phyloP scores from a whole-genome alignment of 2,329 filamentous ascomycete species.

The Fusarium liriodendri region DNA sequence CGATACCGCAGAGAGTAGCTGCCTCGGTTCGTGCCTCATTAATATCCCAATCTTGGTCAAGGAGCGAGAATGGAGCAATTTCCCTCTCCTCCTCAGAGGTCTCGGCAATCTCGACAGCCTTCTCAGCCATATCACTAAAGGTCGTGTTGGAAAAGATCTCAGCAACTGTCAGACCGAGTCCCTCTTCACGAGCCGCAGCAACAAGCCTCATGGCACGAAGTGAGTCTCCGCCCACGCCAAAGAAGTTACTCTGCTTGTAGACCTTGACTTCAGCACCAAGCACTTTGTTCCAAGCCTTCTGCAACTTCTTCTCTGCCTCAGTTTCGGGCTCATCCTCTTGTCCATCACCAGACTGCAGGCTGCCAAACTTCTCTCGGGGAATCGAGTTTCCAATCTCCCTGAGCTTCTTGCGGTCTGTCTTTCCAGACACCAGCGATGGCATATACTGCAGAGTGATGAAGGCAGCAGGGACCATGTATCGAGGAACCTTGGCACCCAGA shows the following conservation, averaged over 20 bases:
- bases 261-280: constrained; percentile 51
- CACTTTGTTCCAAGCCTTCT: constrained; percentile 51
- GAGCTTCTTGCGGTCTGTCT: constrained; percentile 54
- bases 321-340: background rate
- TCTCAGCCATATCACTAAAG: background rate
- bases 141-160: background rate
- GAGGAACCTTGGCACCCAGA: constrained; percentile 51
- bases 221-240: constrained; percentile 62
- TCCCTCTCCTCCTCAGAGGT: constrained; percentile 11
- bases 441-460: constrained; percentile 59
- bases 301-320: background rate
- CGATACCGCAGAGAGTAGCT: constrained; percentile 54
- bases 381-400: background rate
- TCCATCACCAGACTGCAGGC: background rate
- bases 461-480: constrained; percentile 62
- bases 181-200: constrained; percentile 51
- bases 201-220: constrained; percentile 64
- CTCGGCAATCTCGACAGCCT: background rate
- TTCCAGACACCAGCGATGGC: constrained; percentile 60
- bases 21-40: constrained; percentile 51
- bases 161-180: background rate
- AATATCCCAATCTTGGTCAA: constrained; percentile 49
- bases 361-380: background rate
- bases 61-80: constrained; percentile 54
- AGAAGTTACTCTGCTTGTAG: constrained; percentile 57